Base-by-base conservation (phyloP, 2,329 filamentous ascomycete species). In the Botrytis fragariae region DNA sequence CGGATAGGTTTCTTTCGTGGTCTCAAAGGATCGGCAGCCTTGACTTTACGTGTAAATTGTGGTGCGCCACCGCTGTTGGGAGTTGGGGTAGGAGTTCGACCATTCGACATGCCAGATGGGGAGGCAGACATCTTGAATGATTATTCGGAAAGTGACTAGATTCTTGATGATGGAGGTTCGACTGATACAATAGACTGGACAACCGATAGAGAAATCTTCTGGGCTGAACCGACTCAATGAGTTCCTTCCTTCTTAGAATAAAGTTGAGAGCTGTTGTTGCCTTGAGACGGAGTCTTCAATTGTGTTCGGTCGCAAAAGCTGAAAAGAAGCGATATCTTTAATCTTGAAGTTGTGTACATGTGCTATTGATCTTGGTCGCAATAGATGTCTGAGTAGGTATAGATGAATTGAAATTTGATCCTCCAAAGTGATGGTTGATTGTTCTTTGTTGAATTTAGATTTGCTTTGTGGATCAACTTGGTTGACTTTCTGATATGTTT, bases 21-120 rank as follows among this genome's bases (percentile, higher is more conserved):
- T 69, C 91, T 89, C 32, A 93, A 83, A 44, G 92, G 91, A 78
- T 93, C 90, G 72, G 85, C 84, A 64, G 83, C 83, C 73, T 85
- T 86, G 18, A 84, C 84, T 73, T 86, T 86, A 72, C 87, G 84
- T 54, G 84, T 82, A 72, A 82, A 83, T 77, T 83, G 81, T 65
- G 82, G 83, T 74, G 80, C 83, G 75, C 84, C 85, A 72, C 85
- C 85, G 72, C 85, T 84, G 79, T 83, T 84, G n/a, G 85, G 84
- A 9, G 84, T 85, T 68, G 85, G 84, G 44, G 84, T 85, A 67
- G 85, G 85, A 60, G 82, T 84, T 72, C 82, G 84, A 74, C 83
- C 83, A 76, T 84, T 84, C 4, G 85, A 84, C 72, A 83, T 82
- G 73, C 84, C 85, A 35, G 83, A 82, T 54, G 83, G 83, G 74